Conservation (phyloP, 176 grass and related monocot genomes). For the Secale cereale region DNA sequence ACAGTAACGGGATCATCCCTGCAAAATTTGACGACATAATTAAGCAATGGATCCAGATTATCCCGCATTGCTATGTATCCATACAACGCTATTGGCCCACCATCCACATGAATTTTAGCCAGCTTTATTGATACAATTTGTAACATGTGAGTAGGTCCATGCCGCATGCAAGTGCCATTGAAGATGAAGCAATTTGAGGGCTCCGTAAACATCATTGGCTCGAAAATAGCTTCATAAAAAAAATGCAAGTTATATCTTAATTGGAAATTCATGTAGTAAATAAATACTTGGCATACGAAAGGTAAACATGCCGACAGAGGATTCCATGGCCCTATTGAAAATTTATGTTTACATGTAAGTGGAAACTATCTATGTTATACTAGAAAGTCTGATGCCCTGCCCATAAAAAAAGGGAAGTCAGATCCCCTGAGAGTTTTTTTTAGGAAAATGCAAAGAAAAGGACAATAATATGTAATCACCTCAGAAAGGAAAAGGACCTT, state of each 20-base stretch:
- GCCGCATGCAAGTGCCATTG: not conserved
- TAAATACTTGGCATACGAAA: not conserved
- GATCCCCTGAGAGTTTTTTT: not conserved
- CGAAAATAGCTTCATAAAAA: not conserved
- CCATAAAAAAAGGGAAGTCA: too few relatives aligned
- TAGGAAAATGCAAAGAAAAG: not conserved
- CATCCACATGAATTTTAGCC: not conserved
- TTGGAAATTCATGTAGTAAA: not conserved
- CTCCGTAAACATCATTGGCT: not conserved
- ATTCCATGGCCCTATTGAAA: not conserved
- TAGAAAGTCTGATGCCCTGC: not conserved
- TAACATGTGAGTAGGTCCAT: not conserved
- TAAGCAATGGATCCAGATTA: not conserved
- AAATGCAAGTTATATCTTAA: not conserved
- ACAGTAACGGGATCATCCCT: not conserved
- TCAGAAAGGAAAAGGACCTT: not conserved
- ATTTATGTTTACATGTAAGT: not conserved
- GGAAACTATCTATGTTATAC: not conserved
- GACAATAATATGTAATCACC: not conserved
- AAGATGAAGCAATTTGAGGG: not conserved
- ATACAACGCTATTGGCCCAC: not conserved
- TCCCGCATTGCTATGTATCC: constrained; percentile 1
- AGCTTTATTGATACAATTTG: not conserved
- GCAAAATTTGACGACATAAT: not conserved
- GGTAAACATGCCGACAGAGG: not conserved